These are phyloP conservation scores for Phytophthora palmivora DNA, from an alignment of 352 stramenopile genomes.

Conservation along the genomic window DNA sequence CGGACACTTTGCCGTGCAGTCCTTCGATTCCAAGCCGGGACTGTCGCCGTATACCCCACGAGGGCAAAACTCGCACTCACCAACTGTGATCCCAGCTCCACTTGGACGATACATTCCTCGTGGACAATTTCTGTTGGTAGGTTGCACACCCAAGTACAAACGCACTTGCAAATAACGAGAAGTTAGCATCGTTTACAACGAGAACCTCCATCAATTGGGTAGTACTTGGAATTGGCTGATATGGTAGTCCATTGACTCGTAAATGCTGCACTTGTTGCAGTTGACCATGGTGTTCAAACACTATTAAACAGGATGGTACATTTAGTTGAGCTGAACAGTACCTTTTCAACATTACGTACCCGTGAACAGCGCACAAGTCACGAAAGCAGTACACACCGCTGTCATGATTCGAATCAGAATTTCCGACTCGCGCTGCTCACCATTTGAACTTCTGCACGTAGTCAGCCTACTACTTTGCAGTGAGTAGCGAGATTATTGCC, in stretches of 20 bases:
- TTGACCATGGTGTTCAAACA: background rate
- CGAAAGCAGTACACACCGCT: background rate
- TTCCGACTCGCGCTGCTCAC: background rate
- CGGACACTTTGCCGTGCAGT: slow-evolving; percentile 73
- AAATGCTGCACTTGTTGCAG: slow-evolving; percentile 9
- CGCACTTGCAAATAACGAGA: slow-evolving; percentile 36
- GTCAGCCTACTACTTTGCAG: no score
- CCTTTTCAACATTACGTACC: slow-evolving; percentile 4
- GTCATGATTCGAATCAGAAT: slow-evolving; percentile 1
- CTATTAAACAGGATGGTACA: background rate
- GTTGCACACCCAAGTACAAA: slow-evolving; percentile 66
- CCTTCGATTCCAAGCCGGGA: slow-evolving; percentile 61
- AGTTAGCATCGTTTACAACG: background rate
- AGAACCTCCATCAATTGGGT: background rate
- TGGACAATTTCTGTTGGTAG: slow-evolving; percentile 51
- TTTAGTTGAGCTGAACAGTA: background rate
- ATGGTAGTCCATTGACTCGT: slow-evolving; percentile 6
- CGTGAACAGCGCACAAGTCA: slow-evolving; percentile 18
- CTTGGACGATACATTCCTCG: slow-evolving; percentile 70
- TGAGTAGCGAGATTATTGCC: no score
- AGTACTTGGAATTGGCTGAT: slow-evolving; percentile 24
- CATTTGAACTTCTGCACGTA: no score
- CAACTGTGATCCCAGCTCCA: slow-evolving; percentile 49
- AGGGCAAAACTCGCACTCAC: slow-evolving; percentile 76
- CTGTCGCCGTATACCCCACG: slow-evolving; percentile 79